Conservation (phyloP, 2,329 filamentous ascomycete genomes). For the Botryotinia convoluta region DNA sequence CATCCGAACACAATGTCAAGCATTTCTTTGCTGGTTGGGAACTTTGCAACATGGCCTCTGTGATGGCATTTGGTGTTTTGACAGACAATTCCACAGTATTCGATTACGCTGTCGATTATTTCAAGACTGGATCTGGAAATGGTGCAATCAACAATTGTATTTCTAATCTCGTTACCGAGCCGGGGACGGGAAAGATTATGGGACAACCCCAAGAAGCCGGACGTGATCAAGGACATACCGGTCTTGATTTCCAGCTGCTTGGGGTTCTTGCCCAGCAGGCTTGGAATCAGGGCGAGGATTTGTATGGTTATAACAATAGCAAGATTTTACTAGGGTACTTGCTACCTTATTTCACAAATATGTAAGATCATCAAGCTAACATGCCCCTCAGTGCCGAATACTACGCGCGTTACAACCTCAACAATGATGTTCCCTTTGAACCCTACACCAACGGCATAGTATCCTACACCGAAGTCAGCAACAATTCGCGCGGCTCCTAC, state of each 20-base stretch:
- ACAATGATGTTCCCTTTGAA: neutral
- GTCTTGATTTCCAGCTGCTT: neutral
- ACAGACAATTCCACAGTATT: neutral
- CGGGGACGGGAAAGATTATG: neutral
- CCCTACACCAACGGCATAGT: conserved; percentile 3
- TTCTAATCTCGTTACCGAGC: neutral
- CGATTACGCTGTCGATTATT: neutral
- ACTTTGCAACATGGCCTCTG: neutral
- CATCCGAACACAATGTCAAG: neutral
- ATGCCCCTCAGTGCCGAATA: neutral
- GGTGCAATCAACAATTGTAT: conserved; percentile 1
- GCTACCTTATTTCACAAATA: neutral
- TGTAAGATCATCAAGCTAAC: neutral
- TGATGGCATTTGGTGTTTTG: neutral
- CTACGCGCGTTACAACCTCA: neutral
- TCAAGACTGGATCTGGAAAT: conserved; percentile 6
- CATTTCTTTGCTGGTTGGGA: neutral
- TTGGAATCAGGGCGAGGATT: neutral
- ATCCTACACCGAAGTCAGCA: neutral
- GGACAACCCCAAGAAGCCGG: neutral
- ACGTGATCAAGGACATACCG: neutral
- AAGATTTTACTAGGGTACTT: neutral
- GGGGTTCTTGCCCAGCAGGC: neutral
- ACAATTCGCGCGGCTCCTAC: neutral
- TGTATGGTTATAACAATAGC: neutral